A percentile compares a stretch with the other conserved stretches of the same genome.
These are phyloP conservation scores for Allium fistulosum DNA, from an alignment of 106 monocot genomes.

Conservation along the genomic window DNA sequence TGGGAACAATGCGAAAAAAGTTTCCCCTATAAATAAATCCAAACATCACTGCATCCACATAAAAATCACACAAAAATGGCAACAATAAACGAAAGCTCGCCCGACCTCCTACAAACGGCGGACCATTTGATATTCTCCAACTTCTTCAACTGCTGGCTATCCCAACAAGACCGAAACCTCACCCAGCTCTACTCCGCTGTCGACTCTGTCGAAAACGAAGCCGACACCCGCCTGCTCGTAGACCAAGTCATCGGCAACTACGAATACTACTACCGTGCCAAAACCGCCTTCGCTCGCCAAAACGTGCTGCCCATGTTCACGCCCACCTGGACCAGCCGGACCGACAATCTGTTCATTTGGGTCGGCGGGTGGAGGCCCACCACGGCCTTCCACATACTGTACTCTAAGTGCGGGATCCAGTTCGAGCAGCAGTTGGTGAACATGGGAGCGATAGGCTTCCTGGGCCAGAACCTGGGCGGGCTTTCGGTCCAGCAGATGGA, in stretches of 20 bases:
- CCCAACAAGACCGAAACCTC: constrained; percentile 31
- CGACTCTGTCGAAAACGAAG: constrained; percentile 12
- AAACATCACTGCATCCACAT: too few species aligned
- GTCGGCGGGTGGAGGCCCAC: constrained; percentile 67
- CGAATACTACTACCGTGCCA: constrained; percentile 53
- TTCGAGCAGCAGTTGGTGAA: constrained; percentile 20
- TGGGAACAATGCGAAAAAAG: too few species aligned
- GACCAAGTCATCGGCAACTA: constrained; percentile 31
- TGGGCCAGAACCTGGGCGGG: constrained; percentile 18
- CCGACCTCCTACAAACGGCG: too few species aligned
- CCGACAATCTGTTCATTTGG: constrained; percentile 55
- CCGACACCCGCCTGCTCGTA: constrained; percentile 12
- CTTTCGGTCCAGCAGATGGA: constrained; percentile 19
- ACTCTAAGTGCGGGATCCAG: constrained; percentile 55
- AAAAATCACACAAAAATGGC: too few species aligned
- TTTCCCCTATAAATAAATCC: too few species aligned
- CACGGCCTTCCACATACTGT: constrained; percentile 48
- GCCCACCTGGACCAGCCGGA: constrained; percentile 50
- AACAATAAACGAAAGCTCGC: too few species aligned
- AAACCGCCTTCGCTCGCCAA: constrained; percentile 18
- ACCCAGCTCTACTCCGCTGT: constrained; percentile 21
- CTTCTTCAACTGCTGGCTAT: constrained; percentile 44
- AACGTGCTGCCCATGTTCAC: constrained; percentile 48
- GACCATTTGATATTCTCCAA: constrained; percentile 16
- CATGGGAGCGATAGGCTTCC: neutral